Evolutionary conservation across 2,329 filamentous ascomycete genomes (phyloP), one percentile per base, ranked within the genome.

Genomic region (Apiospora rasikravindrae): DNA sequence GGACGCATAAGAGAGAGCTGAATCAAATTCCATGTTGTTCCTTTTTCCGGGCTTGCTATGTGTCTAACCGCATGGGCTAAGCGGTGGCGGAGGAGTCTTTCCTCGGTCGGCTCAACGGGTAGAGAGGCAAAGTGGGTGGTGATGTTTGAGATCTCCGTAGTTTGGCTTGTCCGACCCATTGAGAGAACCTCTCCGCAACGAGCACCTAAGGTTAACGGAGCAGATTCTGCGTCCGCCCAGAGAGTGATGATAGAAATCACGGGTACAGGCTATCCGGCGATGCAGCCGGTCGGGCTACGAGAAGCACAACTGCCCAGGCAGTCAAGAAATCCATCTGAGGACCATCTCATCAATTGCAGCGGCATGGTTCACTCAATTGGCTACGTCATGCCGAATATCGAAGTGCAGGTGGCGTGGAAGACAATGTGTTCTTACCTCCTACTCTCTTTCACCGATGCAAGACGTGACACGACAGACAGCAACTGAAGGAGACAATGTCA

Each of bases 51-150:
- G 45, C 45, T n/a, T 13, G 49, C 26, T 49, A n/a, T 22, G 29
- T 61, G 53, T 61, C 53, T 61, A 61, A 29, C 53, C 53, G 29
- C 53, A 61, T 61, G 37, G 37, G 53, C 53, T 37, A 61, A 37
- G 37, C 53, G 8, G 8, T 11, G 14, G 33, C 29, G 53, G 53
- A 37, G 53, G 51, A 16, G 51, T 57, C 26, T 19, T 57, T 33
- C 11, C 51, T 57, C 6, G 51, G 26, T 24, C 51, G 51, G 51
- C 26, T 57, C 26, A 29, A 37, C 53, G 53, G 53, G 14, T 37
- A 22, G 53, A 22, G 53, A 22, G 19, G 29, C 29, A 61, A 29
- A 61, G 53, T 61, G 53, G 53, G 13, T 22, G 53, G 53, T n/a
- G 16, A 37, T 61, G 53, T 61, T 61, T 37, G 53, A 61, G 53